phyloP scores from a whole-genome alignment of 495 filamentous ascomycete genomes.

The Penicillium canescens region DNA sequence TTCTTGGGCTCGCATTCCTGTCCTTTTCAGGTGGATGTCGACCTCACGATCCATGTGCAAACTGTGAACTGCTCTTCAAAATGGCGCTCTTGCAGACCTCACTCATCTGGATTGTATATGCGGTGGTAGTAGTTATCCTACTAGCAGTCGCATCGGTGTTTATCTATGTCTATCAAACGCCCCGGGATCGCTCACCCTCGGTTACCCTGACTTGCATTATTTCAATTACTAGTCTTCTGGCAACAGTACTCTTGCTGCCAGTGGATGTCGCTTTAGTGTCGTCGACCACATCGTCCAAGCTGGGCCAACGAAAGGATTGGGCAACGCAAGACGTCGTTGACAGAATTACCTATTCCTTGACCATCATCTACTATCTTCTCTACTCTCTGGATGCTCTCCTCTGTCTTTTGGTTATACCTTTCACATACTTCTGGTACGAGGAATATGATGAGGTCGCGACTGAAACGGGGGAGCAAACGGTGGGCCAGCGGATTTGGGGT shows the following conservation, averaged over 20 bases:
- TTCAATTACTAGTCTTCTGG: constrained; percentile 81
- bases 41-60: not conserved
- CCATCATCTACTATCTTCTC: constrained; percentile 87
- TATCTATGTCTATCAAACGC: constrained; percentile 83
- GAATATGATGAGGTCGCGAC: constrained; percentile 87
- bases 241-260: constrained; percentile 87
- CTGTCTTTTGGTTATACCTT: constrained; percentile 87
- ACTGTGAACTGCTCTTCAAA: constrained; percentile 9
- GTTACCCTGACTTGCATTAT: constrained; percentile 83
- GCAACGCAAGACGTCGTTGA: constrained; percentile 77
- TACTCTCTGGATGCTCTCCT: constrained; percentile 92
- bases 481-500: constrained; percentile 68
- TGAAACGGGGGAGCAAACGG: constrained; percentile 72
- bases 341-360: constrained; percentile 73
- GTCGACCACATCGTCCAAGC: constrained; percentile 72
- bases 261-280: constrained; percentile 95
- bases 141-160: constrained; percentile 75
- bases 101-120: constrained; percentile 92
- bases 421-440: constrained; percentile 98
- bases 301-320: constrained; percentile 91
- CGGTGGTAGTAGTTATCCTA: constrained; percentile 70
- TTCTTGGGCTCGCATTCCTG: not conserved
- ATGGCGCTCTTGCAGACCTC: constrained; percentile 79
- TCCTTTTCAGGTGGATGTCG: not conserved
- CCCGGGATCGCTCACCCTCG: constrained; percentile 76